Percentiles rank a stretch among this genome's conserved stretches.
Evolutionary conservation across 1,284 basidiomycete species (phyloP).

Genomic region (Austroboletus novae-zelandiae): DNA sequence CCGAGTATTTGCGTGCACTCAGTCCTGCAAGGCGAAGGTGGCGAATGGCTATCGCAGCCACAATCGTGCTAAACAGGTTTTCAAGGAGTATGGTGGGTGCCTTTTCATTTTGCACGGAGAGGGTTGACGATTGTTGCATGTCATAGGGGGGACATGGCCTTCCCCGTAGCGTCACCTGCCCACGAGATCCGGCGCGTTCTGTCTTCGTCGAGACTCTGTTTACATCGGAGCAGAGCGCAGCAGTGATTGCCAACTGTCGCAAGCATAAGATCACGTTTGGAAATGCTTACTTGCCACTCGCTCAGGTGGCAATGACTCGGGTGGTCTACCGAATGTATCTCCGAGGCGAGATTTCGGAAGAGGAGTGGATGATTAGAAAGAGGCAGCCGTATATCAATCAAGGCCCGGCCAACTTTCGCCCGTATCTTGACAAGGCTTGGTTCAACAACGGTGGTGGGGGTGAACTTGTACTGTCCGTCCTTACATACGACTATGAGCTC

Average conservation of each 20-base stretch:
- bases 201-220: slow-evolving; percentile 25
- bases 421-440: slow-evolving; percentile 53
- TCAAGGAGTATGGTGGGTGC: slow-evolving; percentile 13
- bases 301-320: too few species aligned
- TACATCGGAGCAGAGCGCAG: slow-evolving; percentile 25
- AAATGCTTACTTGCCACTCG: too few species aligned
- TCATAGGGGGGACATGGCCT: slow-evolving; percentile 57
- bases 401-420: slow-evolving; percentile 49
- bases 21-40: too few species aligned
- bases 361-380: slow-evolving; percentile 54
- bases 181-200: slow-evolving; percentile 38
- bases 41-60: too few species aligned
- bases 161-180: slow-evolving; percentile 42
- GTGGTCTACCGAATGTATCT: slow-evolving; percentile 48
- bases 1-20: too few species aligned
- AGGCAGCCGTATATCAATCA: slow-evolving; percentile 47
- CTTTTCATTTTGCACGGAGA: not conserved
- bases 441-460: slow-evolving; percentile 41
- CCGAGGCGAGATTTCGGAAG: slow-evolving; percentile 43
- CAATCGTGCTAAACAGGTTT: slow-evolving; percentile 36
- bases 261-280: too few species aligned
- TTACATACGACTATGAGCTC: not conserved
- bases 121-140: not conserved
- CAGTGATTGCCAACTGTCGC: too few species aligned
- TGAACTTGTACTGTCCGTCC: not conserved